A percentile compares a stretch with the other conserved stretches of the same genome.
Conservation (phyloP, 768 basidiomycete genomes). For the Boletus tomentosulus region DNA sequence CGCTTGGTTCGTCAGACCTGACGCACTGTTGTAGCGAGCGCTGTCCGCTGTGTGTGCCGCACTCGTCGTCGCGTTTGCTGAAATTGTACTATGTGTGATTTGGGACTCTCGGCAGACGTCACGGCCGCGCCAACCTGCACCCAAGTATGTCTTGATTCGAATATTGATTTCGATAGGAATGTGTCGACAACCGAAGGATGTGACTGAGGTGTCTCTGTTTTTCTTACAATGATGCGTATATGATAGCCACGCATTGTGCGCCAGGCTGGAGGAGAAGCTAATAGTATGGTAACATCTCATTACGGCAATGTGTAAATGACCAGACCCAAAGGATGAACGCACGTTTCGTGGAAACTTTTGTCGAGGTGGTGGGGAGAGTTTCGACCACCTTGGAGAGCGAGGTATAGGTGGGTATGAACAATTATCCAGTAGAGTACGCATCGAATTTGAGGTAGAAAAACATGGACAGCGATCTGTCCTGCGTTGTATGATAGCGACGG, state of each 20-base stretch:
- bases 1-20: not conserved
- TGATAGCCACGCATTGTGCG: constrained; percentile 52
- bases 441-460: constrained; percentile 53
- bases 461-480: constrained; percentile 77
- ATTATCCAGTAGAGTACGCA: constrained; percentile 43
- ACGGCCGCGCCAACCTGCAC: constrained; percentile 4
- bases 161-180: constrained; percentile 53
- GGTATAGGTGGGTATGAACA: constrained; percentile 35
- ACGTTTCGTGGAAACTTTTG: constrained; percentile 37
- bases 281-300: too few species aligned
- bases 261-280: not conserved
- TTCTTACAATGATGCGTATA: constrained; percentile 43
- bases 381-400: constrained; percentile 37
- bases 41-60: constrained; percentile 59
- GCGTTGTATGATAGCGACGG: constrained; percentile 55
- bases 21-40: constrained; percentile 41
- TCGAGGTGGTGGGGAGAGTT: constrained; percentile 33
- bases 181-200: constrained; percentile 23
- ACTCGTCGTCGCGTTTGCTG: constrained; percentile 62
- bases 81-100: constrained; percentile 66
- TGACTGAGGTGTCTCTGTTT: constrained; percentile 33
- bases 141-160: constrained; percentile 34
- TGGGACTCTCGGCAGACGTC: too few species aligned
- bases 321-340: too few species aligned
- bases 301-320: too few species aligned